Conservation (phyloP, 176 grass and related monocot genomes). For the Triticum aestivum region IWGSC_CS_RefSeq_v2.1 NC_057814.1:203883001-203883500, state of each 20-base stretch:
- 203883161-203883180: background rate
- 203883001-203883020: slow-evolving; percentile 73
- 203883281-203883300: slow-evolving; percentile 84
- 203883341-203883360: background rate
- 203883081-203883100: slow-evolving; percentile 70
- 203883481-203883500: no score
- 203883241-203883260: slow-evolving; percentile 91
- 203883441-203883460: no score
- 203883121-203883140: slow-evolving; percentile 1
- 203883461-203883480: no score
- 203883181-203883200: slow-evolving; percentile 44
- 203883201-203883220: slow-evolving; percentile 29
- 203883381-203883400: background rate
- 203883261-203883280: slow-evolving; percentile 89
- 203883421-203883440: background rate
- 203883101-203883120: slow-evolving; percentile 30
- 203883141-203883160: background rate
- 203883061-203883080: slow-evolving; percentile 95
- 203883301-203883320: slow-evolving; percentile 18
- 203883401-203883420: background rate
- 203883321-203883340: slow-evolving; percentile 17
- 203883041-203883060: slow-evolving; percentile 83
- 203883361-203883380: background rate
- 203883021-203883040: slow-evolving; percentile 44
- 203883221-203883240: slow-evolving; percentile 48